Percentiles rank a stretch among this genome's conserved stretches.
phyloP scores from a whole-genome alignment of 305 asterid species.

The Fraxinus platypoda region DNA sequence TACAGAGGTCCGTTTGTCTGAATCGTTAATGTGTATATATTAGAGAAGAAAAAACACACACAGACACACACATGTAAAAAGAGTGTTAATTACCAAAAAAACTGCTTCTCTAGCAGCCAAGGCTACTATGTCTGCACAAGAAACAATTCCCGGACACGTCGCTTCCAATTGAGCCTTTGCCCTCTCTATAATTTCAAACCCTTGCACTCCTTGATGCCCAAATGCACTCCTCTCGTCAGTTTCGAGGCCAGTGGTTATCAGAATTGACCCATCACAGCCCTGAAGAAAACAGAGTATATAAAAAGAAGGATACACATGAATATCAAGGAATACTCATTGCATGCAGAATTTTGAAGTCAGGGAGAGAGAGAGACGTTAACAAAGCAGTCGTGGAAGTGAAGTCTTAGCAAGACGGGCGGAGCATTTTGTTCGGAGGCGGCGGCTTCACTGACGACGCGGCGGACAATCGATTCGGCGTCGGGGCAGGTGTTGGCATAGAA shows the following conservation, averaged over 20 bases:
- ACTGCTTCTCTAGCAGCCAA: slow-evolving; percentile 90
- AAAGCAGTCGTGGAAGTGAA: slow-evolving; percentile 92
- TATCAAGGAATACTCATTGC: not conserved
- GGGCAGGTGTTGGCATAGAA: slow-evolving; percentile 70
- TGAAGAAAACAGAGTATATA: slow-evolving; percentile 16
- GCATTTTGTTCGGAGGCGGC: slow-evolving; percentile 32
- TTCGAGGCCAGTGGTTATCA: slow-evolving; percentile 42
- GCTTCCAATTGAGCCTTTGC: slow-evolving; percentile 59
- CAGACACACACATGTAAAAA: not conserved
- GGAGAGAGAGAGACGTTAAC: slow-evolving; percentile 47
- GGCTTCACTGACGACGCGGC: slow-evolving; percentile 47
- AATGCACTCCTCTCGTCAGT: slow-evolving; percentile 54
- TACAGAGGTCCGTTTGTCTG: slow-evolving; percentile 71
- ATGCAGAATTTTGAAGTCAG: not conserved
- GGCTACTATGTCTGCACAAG: slow-evolving; percentile 83
- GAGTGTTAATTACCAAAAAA: slow-evolving; percentile 33
- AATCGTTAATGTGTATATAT: not conserved
- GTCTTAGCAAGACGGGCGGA: slow-evolving; percentile 63
- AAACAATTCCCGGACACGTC: slow-evolving; percentile 59
- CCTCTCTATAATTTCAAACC: slow-evolving; percentile 64
- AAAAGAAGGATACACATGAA: not conserved
- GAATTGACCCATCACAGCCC: slow-evolving; percentile 93
- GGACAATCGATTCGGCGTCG: slow-evolving; percentile 57
- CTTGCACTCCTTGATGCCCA: slow-evolving; percentile 77
- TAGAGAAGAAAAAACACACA: not conserved